Conservation (phyloP, 2,329 filamentous ascomycete species). For the Neopestalotiopsis rosae region DNA sequence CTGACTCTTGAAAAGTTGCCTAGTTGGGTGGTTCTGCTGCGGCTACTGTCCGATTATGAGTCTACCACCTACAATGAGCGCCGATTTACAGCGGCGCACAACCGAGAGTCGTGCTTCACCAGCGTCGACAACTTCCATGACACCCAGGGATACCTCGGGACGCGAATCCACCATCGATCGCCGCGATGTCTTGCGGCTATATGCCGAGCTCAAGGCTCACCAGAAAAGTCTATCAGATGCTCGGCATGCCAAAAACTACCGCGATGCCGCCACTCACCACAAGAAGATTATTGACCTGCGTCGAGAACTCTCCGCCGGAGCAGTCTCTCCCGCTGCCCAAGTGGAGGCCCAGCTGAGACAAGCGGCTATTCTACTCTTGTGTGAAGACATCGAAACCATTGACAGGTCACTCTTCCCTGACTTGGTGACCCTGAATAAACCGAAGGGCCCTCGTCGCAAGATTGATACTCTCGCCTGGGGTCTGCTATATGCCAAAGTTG, state of each 20-base stretch:
- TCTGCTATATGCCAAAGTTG: constrained; percentile 8
- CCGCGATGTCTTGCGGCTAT: background rate
- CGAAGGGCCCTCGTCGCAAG: background rate
- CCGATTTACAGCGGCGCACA: background rate
- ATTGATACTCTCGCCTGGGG: constrained; percentile 2
- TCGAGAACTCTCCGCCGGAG: background rate
- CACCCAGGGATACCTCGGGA: background rate
- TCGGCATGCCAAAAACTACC: background rate
- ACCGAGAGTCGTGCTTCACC: background rate
- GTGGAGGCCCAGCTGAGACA: background rate
- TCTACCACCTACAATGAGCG: background rate
- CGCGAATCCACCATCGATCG: background rate
- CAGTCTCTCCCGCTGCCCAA: background rate
- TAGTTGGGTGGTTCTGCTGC: too few species aligned
- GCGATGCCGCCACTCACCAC: background rate
- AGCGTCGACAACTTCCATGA: background rate
- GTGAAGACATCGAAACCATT: background rate
- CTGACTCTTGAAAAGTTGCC: too few species aligned
- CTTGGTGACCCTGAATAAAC: background rate
- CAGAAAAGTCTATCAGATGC: constrained; percentile 1
- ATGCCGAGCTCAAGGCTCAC: background rate
- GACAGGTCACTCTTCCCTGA: constrained; percentile 5
- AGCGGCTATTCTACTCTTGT: constrained; percentile 2
- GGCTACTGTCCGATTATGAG: background rate
- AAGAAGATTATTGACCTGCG: constrained; percentile 6